These are phyloP conservation scores for Rhynchosporium graminicola DNA, from an alignment of 2,329 filamentous ascomycete genomes.

Conservation along the genomic window DNA sequence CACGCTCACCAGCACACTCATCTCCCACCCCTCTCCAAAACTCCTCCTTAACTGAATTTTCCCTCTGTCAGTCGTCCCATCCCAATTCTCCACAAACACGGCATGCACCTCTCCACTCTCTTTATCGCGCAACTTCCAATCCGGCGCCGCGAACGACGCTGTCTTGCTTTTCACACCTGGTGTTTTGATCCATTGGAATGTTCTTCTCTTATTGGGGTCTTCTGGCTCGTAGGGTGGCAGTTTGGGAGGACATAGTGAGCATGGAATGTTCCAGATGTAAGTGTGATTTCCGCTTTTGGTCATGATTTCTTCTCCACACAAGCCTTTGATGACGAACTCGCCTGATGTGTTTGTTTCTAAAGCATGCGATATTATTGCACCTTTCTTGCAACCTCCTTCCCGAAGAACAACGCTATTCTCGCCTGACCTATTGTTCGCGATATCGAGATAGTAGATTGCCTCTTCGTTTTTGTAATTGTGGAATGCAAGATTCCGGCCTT, in stretches of 20 bases:
- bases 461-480: constrained; percentile 10
- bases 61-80: constrained; percentile 9
- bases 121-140: constrained; percentile 10
- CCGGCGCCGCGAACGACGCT: neutral
- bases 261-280: neutral
- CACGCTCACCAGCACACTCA: constrained; percentile 6
- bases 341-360: neutral
- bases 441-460: constrained; percentile 2
- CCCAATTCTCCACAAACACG: constrained; percentile 4
- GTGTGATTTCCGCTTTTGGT: neutral
- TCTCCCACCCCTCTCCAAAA: constrained; percentile 11
- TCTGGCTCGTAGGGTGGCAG: neutral
- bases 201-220: neutral
- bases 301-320: neutral
- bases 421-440: neutral
- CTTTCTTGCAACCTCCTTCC: neutral
- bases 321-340: neutral
- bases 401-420: neutral
- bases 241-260: constrained; percentile 3
- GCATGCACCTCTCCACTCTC: constrained; percentile 14
- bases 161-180: neutral
- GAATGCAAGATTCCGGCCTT: constrained; percentile 1
- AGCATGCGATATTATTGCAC: neutral
- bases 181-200: neutral
- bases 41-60: constrained; percentile 7